Conservation (phyloP, 2,329 filamentous ascomycete species). For the Aspergillus sp. region DNA sequence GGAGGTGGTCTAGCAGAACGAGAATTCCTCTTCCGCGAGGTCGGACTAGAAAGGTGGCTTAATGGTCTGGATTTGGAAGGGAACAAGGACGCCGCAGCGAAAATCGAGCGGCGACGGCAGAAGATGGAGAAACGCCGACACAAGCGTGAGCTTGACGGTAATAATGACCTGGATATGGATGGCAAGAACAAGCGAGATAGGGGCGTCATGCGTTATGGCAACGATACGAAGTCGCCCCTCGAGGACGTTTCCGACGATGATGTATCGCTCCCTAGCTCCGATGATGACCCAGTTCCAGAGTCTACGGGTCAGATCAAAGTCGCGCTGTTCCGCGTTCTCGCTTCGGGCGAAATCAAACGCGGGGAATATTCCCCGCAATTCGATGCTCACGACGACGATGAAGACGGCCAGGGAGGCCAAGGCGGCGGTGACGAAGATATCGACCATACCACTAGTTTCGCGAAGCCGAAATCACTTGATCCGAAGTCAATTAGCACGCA, state of each 20-base stretch:
- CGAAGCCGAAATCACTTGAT: conserved; percentile 92
- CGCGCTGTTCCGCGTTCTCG: conserved; percentile 89
- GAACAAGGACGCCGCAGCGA: conserved; percentile 84
- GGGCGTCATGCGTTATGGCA: conserved; percentile 75
- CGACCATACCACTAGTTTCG: conserved; percentile 96
- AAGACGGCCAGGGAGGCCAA: conserved; percentile 60
- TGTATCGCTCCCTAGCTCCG: conserved; percentile 65
- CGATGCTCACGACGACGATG: conserved; percentile 92
- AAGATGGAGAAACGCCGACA: conserved; percentile 81
- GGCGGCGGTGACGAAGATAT: conserved; percentile 72
- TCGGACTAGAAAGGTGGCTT: conserved; percentile 92
- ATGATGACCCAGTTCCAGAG: conserved; percentile 84
- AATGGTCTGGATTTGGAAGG: conserved; percentile 95
- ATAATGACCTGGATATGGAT: conserved; percentile 46
- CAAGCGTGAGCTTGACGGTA: conserved; percentile 65
- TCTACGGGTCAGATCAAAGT: conserved; percentile 98
- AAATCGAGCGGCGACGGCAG: conserved; percentile 63
- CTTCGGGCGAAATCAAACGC: conserved; percentile 94
- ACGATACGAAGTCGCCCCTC: conserved; percentile 71
- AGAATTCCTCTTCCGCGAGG: conserved; percentile 95
- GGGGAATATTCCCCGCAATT: conserved; percentile 98
- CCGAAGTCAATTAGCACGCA: conserved; percentile 98
- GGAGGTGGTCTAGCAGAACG: conserved; percentile 92
- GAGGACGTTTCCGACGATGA: conserved; percentile 73
- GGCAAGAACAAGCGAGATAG: conserved; percentile 39